Percentiles rank a stretch among this genome's conserved stretches.
Conservation (phyloP, 192 early-diverging fungal genomes). For the Linnemannia zychae region DNA sequence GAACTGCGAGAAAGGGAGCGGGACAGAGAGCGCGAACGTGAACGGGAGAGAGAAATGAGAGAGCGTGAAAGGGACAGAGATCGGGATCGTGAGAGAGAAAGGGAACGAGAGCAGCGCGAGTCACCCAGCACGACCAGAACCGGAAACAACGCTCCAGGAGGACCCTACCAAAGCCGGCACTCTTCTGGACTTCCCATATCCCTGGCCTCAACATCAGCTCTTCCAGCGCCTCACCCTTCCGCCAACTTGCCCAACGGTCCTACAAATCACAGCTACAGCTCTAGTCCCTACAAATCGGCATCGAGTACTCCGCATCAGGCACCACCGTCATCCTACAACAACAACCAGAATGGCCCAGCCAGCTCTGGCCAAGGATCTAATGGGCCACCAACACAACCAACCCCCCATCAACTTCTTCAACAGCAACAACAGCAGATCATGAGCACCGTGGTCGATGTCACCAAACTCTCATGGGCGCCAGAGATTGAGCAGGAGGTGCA, state of each 20-base stretch:
- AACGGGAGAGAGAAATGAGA: constrained; percentile 13
- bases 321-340: constrained; percentile 15
- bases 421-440: constrained; percentile 57
- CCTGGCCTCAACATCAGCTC: neutral
- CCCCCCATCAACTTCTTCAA: constrained; percentile 46
- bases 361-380: neutral
- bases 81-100: constrained; percentile 27
- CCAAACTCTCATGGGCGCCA: constrained; percentile 51
- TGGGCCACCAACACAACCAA: constrained; percentile 25
- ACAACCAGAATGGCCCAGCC: neutral
- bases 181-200: constrained; percentile 6
- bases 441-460: constrained; percentile 46
- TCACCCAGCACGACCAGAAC: neutral
- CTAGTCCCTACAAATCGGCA: constrained; percentile 26
- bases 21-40: constrained; percentile 38
- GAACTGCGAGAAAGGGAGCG: constrained; percentile 28
- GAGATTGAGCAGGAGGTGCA: constrained; percentile 49
- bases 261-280: constrained; percentile 17
- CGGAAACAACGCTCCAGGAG: constrained; percentile 1
- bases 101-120: constrained; percentile 33
- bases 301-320: constrained; percentile 1
- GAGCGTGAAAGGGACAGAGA: constrained; percentile 30
- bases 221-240: constrained; percentile 15
- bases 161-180: constrained; percentile 17
- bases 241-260: neutral